These are phyloP conservation scores for Monosporascus sp. DNA, from an alignment of 2,329 filamentous ascomycete genomes.

Conservation along the genomic window DNA sequence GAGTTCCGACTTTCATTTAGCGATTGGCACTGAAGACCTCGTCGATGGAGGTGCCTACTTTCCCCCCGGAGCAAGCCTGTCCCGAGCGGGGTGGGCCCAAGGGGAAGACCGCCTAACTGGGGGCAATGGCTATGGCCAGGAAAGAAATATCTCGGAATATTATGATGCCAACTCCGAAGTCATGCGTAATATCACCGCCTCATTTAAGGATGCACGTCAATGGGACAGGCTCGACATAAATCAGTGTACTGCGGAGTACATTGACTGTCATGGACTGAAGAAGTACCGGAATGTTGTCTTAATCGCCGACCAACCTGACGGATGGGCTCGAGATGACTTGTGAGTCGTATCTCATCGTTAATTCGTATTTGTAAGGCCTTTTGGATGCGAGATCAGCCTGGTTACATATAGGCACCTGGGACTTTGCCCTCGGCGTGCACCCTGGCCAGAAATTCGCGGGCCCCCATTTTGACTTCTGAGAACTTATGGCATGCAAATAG, in stretches of 20 bases:
- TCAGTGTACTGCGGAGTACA: slow-evolving; percentile 11
- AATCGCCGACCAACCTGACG: slow-evolving; percentile 10
- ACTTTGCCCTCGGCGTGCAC: too few species aligned
- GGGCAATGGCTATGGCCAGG: neutral
- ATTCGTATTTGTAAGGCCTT: too few species aligned
- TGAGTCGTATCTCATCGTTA: neutral
- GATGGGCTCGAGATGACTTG: slow-evolving; percentile 16
- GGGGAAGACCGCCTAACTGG: neutral
- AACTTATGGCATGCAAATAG: too few species aligned
- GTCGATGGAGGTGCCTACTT: slow-evolving; percentile 9
- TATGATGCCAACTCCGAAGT: neutral
- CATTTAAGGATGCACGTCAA: neutral
- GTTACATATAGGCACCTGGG: too few species aligned
- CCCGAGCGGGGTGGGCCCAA: neutral
- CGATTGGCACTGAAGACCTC: slow-evolving; percentile 16
- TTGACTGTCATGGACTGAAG: slow-evolving; percentile 9
- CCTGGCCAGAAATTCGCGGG: too few species aligned
- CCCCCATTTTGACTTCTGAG: too few species aligned
- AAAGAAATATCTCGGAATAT: slow-evolving; percentile 6
- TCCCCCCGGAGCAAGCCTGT: slow-evolving; percentile 11
- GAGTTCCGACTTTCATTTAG: slow-evolving; percentile 11
- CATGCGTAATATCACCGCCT: slow-evolving; percentile 5
- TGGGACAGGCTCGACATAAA: slow-evolving; percentile 7
- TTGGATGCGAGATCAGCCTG: too few species aligned
- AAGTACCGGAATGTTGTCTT: slow-evolving; percentile 9